These are phyloP conservation scores for Capronia coronata DNA, from an alignment of 2,329 filamentous ascomycete genomes.

Conservation along the genomic window DNA sequence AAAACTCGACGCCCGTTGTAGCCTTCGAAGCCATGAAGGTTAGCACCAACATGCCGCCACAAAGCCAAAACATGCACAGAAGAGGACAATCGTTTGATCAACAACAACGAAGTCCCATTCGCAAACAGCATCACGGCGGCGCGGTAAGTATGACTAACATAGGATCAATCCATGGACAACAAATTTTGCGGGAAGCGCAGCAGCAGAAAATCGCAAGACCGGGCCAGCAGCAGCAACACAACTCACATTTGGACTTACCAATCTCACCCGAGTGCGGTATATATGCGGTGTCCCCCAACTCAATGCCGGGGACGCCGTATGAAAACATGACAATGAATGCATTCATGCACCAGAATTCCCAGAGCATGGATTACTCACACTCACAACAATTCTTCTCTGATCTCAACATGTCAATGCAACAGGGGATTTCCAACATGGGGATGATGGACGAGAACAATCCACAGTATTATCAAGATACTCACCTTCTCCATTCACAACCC, in stretches of 20 bases:
- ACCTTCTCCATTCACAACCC: conserved; percentile 18
- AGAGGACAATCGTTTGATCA: conserved; percentile 63
- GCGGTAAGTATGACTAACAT: conserved; percentile 50
- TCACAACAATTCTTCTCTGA: conserved; percentile 25
- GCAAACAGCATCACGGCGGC: conserved; percentile 26
- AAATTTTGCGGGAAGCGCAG: conserved; percentile 84
- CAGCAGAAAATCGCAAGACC: conserved; percentile 77
- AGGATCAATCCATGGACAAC: conserved; percentile 59
- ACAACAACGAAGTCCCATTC: conserved; percentile 40
- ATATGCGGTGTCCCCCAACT: conserved; percentile 19
- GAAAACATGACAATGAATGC: conserved; percentile 29
- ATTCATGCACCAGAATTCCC: conserved; percentile 24
- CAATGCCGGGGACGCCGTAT: conserved; percentile 22
- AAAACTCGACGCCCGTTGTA: conserved; percentile 71
- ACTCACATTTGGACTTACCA: conserved; percentile 32
- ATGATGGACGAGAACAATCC: conserved; percentile 28
- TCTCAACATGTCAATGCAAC: conserved; percentile 25
- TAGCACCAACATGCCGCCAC: conserved; percentile 49
- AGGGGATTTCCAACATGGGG: conserved; percentile 11
- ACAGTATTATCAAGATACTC: conserved; percentile 27
- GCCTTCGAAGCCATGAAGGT: conserved; percentile 69
- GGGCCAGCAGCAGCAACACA: conserved; percentile 48
- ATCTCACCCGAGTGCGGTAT: conserved; percentile 33
- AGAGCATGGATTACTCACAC: conserved; percentile 23
- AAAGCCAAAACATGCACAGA: conserved; percentile 58